Conservation (phyloP, 306 rosid genomes). For the Geum urbanum region DNA sequence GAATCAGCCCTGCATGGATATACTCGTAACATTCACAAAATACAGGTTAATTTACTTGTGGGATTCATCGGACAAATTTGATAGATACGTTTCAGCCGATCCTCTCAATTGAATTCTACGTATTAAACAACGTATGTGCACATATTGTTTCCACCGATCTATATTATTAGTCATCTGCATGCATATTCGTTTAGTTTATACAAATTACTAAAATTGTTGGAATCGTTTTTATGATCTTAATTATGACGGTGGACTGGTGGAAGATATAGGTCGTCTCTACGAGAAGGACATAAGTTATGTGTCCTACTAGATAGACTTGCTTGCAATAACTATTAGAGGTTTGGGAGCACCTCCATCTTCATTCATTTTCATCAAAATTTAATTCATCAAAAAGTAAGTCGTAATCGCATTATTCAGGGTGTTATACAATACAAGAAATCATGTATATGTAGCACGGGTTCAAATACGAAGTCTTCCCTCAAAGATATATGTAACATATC, state of each 20-base stretch:
- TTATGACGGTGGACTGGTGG: slow-evolving; percentile 15
- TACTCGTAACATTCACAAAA: not conserved
- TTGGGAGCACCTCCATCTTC: slow-evolving; percentile 5
- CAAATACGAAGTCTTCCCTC: no score
- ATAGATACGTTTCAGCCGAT: not conserved
- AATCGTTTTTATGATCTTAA: not conserved
- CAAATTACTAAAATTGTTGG: not conserved
- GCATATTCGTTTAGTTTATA: not conserved
- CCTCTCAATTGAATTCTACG: not conserved
- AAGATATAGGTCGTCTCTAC: not conserved
- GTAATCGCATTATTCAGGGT: no score
- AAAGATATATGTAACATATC: no score
- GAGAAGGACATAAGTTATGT: slow-evolving; percentile 16
- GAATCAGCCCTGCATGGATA: not conserved
- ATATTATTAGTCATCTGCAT: not conserved
- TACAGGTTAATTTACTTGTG: not conserved
- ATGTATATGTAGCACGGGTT: no score
- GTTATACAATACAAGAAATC: no score
- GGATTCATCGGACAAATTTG: not conserved
- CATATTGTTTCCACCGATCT: slow-evolving; percentile 3
- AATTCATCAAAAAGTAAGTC: not conserved
- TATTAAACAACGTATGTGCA: not conserved
- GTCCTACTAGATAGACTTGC: not conserved
- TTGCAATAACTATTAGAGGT: slow-evolving; percentile 26
- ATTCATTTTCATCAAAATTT: not conserved